Percentiles rank a stretch among this genome's conserved stretches.
Conservation (phyloP, 179 eudicot genomes). For the Gypsophila paniculata region DNA sequence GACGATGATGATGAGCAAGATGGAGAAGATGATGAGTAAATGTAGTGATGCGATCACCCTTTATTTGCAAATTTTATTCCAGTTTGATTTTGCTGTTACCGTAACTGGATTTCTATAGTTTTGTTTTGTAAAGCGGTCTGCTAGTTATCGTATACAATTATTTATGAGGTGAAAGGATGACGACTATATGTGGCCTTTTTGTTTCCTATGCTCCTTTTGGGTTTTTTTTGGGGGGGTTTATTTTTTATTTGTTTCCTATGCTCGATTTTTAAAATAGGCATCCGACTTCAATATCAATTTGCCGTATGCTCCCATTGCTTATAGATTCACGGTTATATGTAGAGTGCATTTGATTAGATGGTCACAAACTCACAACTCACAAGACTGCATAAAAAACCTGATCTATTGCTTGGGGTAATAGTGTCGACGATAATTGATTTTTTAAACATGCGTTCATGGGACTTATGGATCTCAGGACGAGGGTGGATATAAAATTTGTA, state of each 20-base stretch:
- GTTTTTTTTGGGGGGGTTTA: no score
- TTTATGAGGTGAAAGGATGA: slow-evolving; percentile 15
- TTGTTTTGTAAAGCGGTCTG: slow-evolving; percentile 29
- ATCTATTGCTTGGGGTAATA: no score
- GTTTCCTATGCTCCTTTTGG: slow-evolving; percentile 12
- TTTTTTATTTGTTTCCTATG: slow-evolving; percentile 15
- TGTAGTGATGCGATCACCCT: slow-evolving; percentile 4
- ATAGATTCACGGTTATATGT: no score
- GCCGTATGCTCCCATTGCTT: no score
- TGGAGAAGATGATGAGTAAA: slow-evolving; percentile 37
- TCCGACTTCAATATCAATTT: background rate
- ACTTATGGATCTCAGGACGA: no score
- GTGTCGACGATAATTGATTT: no score
- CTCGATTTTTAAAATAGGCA: slow-evolving; percentile 12
- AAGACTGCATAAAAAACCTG: no score
- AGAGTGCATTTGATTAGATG: no score
- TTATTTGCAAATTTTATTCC: slow-evolving; percentile 11
- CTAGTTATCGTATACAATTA: slow-evolving; percentile 16
- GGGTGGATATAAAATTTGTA: no score
- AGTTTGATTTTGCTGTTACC: slow-evolving; percentile 17
- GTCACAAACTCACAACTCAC: no score
- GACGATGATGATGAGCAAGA: slow-evolving; percentile 43
- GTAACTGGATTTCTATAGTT: slow-evolving; percentile 17
- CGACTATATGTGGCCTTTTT: slow-evolving; percentile 17
- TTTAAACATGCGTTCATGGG: no score